Conservation (phyloP, 2,329 filamentous ascomycete genomes). For the Berkeleyomyces rouxiae region DNA sequence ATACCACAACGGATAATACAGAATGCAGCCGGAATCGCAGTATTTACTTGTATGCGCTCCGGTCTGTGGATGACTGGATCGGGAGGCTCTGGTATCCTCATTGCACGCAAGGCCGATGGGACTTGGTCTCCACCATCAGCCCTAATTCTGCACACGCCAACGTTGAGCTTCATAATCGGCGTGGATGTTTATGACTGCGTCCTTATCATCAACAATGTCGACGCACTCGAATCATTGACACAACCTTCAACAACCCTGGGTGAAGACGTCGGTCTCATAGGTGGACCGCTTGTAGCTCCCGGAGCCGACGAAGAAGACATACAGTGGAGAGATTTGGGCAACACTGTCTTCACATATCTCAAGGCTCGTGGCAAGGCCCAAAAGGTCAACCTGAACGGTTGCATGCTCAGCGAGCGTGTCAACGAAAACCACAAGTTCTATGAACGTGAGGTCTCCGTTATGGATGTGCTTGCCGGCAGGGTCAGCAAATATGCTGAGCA, state of each 20-base stretch:
- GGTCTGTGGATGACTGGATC: constrained; percentile 85
- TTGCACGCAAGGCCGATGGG: constrained; percentile 70
- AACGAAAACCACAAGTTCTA: constrained; percentile 48
- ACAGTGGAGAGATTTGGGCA: constrained; percentile 34
- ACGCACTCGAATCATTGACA: constrained; percentile 71
- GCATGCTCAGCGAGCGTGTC: constrained; percentile 36
- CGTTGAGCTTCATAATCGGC: constrained; percentile 75
- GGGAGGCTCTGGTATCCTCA: constrained; percentile 73
- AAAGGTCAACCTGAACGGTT: constrained; percentile 37
- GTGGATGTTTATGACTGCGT: constrained; percentile 95
- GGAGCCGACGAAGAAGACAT: constrained; percentile 36
- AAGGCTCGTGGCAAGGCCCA: constrained; percentile 41
- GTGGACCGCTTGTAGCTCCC: constrained; percentile 51
- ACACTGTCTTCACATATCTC: constrained; percentile 41
- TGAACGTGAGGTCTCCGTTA: constrained; percentile 30
- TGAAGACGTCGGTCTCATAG: constrained; percentile 58
- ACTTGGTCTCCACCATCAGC: constrained; percentile 85
- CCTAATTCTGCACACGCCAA: constrained; percentile 77
- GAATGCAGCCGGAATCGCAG: constrained; percentile 76
- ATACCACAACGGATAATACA: constrained; percentile 75
- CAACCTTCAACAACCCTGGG: constrained; percentile 65
- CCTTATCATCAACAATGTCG: constrained; percentile 74
- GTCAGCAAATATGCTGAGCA: constrained; percentile 38
- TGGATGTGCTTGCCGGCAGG: constrained; percentile 41
- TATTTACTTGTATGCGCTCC: constrained; percentile 91